phyloP scores from a whole-genome alignment of 2,329 filamentous ascomycete genomes.

The Penicillium sp. region DNA sequence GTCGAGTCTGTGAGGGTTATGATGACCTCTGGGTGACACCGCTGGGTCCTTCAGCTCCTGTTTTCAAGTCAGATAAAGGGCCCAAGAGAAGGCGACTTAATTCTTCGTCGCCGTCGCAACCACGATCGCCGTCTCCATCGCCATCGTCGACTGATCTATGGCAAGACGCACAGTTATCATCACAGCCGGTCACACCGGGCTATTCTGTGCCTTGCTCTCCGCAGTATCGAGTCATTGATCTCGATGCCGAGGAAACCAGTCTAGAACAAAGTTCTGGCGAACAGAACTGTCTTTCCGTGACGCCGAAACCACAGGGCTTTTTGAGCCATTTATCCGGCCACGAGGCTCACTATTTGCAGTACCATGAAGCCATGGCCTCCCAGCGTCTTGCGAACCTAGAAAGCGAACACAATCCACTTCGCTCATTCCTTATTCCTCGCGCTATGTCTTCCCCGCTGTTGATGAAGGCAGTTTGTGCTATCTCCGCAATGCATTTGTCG shows the following conservation, averaged over 20 bases:
- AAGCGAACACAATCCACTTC: slow-evolving; percentile 41
- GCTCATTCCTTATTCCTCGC: slow-evolving; percentile 41
- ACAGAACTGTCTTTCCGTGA: slow-evolving; percentile 13
- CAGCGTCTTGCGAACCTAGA: slow-evolving; percentile 43
- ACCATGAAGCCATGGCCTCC: slow-evolving; percentile 42
- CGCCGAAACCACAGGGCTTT: slow-evolving; percentile 21
- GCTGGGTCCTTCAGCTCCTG: slow-evolving; percentile 36
- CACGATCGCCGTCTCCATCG: slow-evolving; percentile 19
- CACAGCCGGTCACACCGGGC: slow-evolving; percentile 11
- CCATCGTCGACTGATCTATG: slow-evolving; percentile 19
- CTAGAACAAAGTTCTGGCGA: slow-evolving; percentile 1
- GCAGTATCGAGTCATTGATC: slow-evolving; percentile 4
- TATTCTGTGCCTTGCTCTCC: slow-evolving; percentile 16
- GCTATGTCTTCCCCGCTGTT: slow-evolving; percentile 42
- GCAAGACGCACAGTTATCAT: slow-evolving; percentile 15
- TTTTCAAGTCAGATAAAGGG: slow-evolving; percentile 31
- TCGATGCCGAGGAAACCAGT: neutral
- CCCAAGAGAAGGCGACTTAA: slow-evolving; percentile 31
- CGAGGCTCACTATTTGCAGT: slow-evolving; percentile 44
- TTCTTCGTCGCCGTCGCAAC: slow-evolving; percentile 20
- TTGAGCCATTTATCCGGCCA: slow-evolving; percentile 35
- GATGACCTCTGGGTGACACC: slow-evolving; percentile 43
- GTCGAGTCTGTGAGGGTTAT: slow-evolving; percentile 44
- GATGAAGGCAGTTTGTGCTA: slow-evolving; percentile 43
- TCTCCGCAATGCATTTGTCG: slow-evolving; percentile 43